These are phyloP conservation scores for Nyctanthes arbortristis DNA, from an alignment of 257 asterid species.

Conservation along the genomic window DNA sequence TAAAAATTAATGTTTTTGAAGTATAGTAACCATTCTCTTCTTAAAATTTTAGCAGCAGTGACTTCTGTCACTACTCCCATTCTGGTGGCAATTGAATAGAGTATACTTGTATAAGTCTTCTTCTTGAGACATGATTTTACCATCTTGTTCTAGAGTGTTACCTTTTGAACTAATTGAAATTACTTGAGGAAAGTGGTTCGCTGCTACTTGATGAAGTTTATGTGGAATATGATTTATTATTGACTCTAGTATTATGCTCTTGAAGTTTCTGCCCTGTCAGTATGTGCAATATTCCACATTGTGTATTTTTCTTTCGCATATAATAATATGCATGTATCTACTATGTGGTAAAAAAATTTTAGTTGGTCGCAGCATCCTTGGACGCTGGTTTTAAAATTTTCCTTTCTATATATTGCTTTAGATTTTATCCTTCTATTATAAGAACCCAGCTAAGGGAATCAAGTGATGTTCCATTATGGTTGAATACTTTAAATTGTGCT, in stretches of 20 bases:
- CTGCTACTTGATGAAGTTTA: neutral
- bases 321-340: neutral
- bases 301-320: neutral
- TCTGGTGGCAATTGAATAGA: neutral
- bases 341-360: neutral
- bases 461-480: conserved; percentile 1
- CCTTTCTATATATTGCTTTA: neutral
- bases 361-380: neutral
- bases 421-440: neutral
- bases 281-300: neutral
- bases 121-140: conserved; percentile 2
- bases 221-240: neutral
- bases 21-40: neutral
- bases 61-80: neutral
- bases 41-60: neutral
- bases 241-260: neutral
- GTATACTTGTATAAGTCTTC: neutral
- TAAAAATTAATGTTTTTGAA: neutral
- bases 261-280: neutral
- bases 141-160: neutral
- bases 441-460: neutral
- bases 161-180: neutral
- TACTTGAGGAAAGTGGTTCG: neutral
- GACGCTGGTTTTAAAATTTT: neutral
- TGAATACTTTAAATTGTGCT: neutral